A percentile compares a stretch with the other conserved stretches of the same genome.
phyloP scores from a whole-genome alignment of 441 rosid species.

The Euphorbia schlechtendalii region DNA sequence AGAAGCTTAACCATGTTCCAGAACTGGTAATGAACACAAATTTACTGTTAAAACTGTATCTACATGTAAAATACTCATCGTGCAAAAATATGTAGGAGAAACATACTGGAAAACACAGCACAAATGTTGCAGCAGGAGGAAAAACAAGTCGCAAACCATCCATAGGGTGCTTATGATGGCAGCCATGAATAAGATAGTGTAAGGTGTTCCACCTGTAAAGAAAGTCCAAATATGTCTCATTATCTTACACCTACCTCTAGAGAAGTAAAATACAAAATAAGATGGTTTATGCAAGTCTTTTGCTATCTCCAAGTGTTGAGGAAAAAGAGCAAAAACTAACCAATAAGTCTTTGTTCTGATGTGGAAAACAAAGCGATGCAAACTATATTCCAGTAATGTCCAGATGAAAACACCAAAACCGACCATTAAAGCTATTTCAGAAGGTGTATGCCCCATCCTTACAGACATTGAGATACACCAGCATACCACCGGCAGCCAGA shows the following conservation, averaged over 20 bases:
- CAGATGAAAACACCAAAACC: constrained; percentile 60
- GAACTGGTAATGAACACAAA: constrained; percentile 39
- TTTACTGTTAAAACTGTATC: not conserved
- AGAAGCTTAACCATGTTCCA: constrained; percentile 60
- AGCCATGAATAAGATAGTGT: constrained; percentile 96
- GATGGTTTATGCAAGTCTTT: too few relatives aligned
- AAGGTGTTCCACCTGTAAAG: constrained; percentile 71
- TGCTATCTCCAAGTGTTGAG: not conserved
- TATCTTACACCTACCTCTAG: too few relatives aligned
- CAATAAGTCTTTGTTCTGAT: constrained; percentile 77
- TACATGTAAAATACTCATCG: not conserved
- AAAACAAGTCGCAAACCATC: constrained; percentile 94
- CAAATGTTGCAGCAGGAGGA: constrained; percentile 88
- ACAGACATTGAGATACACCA: constrained; percentile 54
- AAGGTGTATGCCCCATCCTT: constrained; percentile 52
- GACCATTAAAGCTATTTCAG: constrained; percentile 45
- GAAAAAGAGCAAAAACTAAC: constrained; percentile 33
- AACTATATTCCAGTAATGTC: constrained; percentile 77
- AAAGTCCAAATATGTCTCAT: constrained; percentile 1
- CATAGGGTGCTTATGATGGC: constrained; percentile 99
- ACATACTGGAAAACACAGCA: constrained; percentile 66
- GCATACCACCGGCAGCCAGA: constrained; percentile 92
- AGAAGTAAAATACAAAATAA: too few relatives aligned
- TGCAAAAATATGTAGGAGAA: not conserved
- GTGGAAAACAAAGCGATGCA: constrained; percentile 97